phyloP scores from a whole-genome alignment of 202 grass and related monocot species.

The Cymbopogon flexuosus region DNA sequence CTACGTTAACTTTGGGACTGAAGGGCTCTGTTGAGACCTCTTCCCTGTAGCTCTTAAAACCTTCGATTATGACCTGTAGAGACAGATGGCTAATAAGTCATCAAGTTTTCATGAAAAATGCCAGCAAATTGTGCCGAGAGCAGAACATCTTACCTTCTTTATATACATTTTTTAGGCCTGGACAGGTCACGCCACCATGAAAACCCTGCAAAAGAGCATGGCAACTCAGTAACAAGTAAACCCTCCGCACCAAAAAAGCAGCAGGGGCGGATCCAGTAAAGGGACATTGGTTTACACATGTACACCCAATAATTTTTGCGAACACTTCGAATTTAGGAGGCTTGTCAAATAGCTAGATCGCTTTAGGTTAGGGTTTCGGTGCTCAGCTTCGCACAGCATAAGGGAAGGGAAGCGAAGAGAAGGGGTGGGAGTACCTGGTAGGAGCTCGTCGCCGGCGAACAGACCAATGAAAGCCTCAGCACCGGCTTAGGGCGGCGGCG shows the following conservation, averaged over 20 bases:
- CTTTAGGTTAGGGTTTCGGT: too few relatives aligned
- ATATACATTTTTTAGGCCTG: constrained; percentile 51
- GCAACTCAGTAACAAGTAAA: too few relatives aligned
- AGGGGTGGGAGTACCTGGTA: too few relatives aligned
- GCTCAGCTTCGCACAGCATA: too few relatives aligned
- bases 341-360: too few relatives aligned
- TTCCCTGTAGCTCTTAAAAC: constrained; percentile 97
- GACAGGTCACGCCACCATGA: constrained; percentile 35
- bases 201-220: constrained; percentile 36
- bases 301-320: too few relatives aligned
- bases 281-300: not conserved
- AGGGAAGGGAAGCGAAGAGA: too few relatives aligned
- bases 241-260: too few relatives aligned
- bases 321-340: too few relatives aligned
- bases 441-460: too few relatives aligned
- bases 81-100: not conserved
- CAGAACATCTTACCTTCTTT: constrained; percentile 58
- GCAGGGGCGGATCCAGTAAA: not conserved
- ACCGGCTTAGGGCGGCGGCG: too few relatives aligned
- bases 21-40: constrained; percentile 85
- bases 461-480: too few relatives aligned
- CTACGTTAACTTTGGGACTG: constrained; percentile 94
- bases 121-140: not conserved
- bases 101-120: not conserved
- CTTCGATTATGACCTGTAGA: constrained; percentile 81